Base-by-base conservation (phyloP, 768 basidiomycete species). In the Phaeotremella fagi region DNA sequence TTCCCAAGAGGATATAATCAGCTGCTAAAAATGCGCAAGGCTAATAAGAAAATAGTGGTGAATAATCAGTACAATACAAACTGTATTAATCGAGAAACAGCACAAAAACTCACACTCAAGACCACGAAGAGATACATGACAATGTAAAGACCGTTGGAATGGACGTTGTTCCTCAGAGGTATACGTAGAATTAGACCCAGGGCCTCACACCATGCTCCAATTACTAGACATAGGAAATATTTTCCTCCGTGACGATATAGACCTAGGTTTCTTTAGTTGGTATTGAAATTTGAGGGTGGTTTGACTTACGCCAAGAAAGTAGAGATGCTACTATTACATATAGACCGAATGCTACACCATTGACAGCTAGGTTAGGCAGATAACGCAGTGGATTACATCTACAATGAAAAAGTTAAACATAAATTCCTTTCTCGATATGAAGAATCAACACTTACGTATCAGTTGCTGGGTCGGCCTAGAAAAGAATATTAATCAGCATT, bases 301-400 rank as follows among this genome's bases (percentile, higher is more conserved):
- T 11, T 12, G 38, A 62, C 72, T 49, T 45, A 71, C 70, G 64
- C 33, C 50, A 63, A 11, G 71, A 64, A 33, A 75, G 54, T 20
- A 63, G 46, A 20, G 60, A 48, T 3, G 73, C 64, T 1, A 68
- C 67, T 14, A 68, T n/a, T 28, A 71, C 66, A 43, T 75, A 75
- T 11, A 75, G 56, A 3, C 55, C 59, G 1, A 64, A 49, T 15
- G 70, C 66, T 2, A 64, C 50, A 27, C 60, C 52, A 18, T 72
- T 69, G 16, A 64, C 50, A 31, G 71, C 27, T n/a, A 61, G 44
- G 22, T 52, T 58, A 4, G 73, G 73, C 18, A 75, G 59, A 45
- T 75, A 75, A 45, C 71, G 65, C 15, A 75, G 52, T n/a, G 73
- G 73, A 49, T 75, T 75, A 45, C 73, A 74, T 33, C 66, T 72